These are phyloP conservation scores for Golubevia sp. DNA, from an alignment of 1,284 basidiomycete species.

Conservation along the genomic window DNA sequence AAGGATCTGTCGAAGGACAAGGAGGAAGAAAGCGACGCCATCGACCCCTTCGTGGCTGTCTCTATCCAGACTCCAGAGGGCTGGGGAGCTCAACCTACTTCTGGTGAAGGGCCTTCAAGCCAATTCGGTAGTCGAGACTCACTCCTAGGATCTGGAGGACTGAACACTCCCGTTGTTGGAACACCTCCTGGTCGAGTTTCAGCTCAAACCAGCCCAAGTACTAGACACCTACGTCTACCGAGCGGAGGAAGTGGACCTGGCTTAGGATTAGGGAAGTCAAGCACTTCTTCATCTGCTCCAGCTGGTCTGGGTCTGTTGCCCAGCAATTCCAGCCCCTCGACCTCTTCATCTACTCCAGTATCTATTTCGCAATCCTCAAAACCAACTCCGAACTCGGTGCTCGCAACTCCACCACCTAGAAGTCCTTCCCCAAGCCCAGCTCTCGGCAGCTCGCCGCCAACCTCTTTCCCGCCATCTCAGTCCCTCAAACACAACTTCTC, in stretches of 20 bases:
- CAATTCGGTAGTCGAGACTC: too few species aligned
- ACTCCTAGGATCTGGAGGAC: too few species aligned
- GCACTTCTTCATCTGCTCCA: too few species aligned
- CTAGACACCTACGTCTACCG: too few species aligned
- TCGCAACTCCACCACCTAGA: neutral
- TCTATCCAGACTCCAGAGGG: conserved; percentile 28
- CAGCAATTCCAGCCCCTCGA: too few species aligned
- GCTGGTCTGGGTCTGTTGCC: too few species aligned
- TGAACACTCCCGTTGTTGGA: too few species aligned
- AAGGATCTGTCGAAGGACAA: conserved; percentile 19
- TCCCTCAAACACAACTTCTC: neutral
- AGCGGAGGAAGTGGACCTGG: too few species aligned
- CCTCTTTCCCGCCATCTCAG: neutral
- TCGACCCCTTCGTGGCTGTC: conserved; percentile 42
- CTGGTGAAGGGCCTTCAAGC: neutral
- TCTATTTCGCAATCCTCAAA: neutral
- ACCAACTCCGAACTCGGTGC: neutral
- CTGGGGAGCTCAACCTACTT: conserved; percentile 34
- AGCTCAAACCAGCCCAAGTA: too few species aligned
- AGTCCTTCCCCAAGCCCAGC: neutral
- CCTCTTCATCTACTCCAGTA: neutral
- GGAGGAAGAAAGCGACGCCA: conserved; percentile 35
- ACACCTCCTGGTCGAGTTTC: too few species aligned
- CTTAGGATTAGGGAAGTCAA: too few species aligned
- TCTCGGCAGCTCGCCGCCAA: neutral